These are phyloP conservation scores for Lumnitzera littorea DNA, from an alignment of 345 rosid genomes.

Conservation along the genomic window DNA sequence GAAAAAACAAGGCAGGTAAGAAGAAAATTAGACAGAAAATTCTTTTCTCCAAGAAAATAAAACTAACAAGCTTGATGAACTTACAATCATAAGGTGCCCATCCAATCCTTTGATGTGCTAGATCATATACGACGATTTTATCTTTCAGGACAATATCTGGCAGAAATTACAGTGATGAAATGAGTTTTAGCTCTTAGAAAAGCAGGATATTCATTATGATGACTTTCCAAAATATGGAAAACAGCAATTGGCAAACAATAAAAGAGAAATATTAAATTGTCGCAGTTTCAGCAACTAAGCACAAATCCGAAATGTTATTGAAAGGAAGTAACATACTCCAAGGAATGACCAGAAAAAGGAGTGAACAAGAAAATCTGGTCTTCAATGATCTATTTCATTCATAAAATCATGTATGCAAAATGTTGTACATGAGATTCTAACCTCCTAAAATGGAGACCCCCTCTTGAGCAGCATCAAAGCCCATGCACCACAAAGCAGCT, in stretches of 20 bases:
- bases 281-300: too few relatives aligned
- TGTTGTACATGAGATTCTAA: slow-evolving; percentile 6
- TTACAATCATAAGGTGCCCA: slow-evolving; percentile 94
- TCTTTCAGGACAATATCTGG: slow-evolving; percentile 90
- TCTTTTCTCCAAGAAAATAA: background rate
- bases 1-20: slow-evolving; percentile 5
- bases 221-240: too few relatives aligned
- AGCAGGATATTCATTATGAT: too few relatives aligned
- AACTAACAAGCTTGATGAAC: slow-evolving; percentile 18
- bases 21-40: background rate
- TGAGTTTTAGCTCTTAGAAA: too few relatives aligned
- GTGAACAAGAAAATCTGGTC: background rate
- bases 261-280: too few relatives aligned
- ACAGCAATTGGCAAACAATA: too few relatives aligned
- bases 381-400: too few relatives aligned
- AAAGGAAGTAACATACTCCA: too few relatives aligned
- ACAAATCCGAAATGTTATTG: too few relatives aligned
- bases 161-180: too few relatives aligned
- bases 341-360: background rate
- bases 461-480: slow-evolving; percentile 55
- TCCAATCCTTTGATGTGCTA: slow-evolving; percentile 73
- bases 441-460: slow-evolving; percentile 86
- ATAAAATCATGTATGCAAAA: background rate
- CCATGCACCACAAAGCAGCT: slow-evolving; percentile 85
- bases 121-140: slow-evolving; percentile 88